Base-by-base conservation (phyloP, 2,329 filamentous ascomycete species). In the Colletotrichum navitas region DNA sequence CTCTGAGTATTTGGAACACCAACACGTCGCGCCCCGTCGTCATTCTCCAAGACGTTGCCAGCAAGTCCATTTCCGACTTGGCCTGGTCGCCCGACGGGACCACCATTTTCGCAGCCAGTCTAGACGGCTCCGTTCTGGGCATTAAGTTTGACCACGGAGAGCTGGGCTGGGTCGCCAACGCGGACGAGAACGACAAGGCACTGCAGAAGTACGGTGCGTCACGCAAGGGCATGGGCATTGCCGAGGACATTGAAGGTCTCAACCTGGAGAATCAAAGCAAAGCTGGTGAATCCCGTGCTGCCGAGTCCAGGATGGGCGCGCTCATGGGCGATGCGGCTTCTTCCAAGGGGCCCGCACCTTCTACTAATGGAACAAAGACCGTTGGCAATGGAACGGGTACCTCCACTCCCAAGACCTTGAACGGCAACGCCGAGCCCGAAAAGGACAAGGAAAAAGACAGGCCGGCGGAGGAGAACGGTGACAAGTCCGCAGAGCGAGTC, bases 261-360 rank as follows among this genome's bases (percentile, higher is more conserved):
- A 87, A 93, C 47, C 84, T 99, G 0, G 96, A 99, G 82, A 94
- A 97, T 76, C 92, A 92, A 79, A 97, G 94, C 82, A 98, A 97
- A 79, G 94, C 92, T 54, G 95, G 93, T 29, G 96, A 99, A 80
- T 88, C 95, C 41, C 93, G 92, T 74, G 95, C 93, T 6, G 95
- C 95, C 0, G 94, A 99, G 82, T 96, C 94, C 2, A 90, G 95
- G 75, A 99, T 99, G 96, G 96, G 96, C 16, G 95, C 95, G n/a
- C 83, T 99, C 47, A 99, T 99, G 96, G 95, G 95, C 7, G 95
- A 97, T 78, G 88, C 88, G 24, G 87, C 87, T 63, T 81, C 87
- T 4, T 84, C 86, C 4, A 89, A 89, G 51, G 83, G 85, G 62
- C 80, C 82, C 11, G 80, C 83, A 5, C 80, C 84, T 64, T 83